Evolutionary conservation across 169 alveolate species (phyloP), one percentile per base, ranked within the genome.

Genomic region (Eimeria brunetti): DNA sequence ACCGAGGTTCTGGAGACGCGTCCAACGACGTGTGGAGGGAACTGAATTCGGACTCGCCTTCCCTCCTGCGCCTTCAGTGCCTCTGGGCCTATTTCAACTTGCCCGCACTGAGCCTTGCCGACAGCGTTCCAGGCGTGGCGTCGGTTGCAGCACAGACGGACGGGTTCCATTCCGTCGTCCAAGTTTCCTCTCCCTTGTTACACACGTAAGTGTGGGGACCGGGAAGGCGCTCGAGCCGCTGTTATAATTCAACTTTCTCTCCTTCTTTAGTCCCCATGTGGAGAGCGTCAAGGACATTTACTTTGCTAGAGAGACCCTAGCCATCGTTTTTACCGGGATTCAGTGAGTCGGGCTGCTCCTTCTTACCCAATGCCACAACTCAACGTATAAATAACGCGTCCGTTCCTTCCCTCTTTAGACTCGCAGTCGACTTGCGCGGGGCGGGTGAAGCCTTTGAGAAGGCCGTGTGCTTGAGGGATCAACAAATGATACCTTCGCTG

Each of bases 71-170:
- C 11, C 88, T 46, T 27, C 88, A 78, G 53, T 78, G 88, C 69
- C 88, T 78, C 51, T 78, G 88, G 88, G 60, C 88, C 4, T 78
- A 78, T 67, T 78, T 78, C 64, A 46, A 46, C 69, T 14, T 78
- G 69, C 88, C 88, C n/a, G 88, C 88, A 46, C 88, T 78, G 88
- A 78, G 88, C 33, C 88, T 78, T 46, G 88, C 88, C 22, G 88
- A 78, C 22, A 44, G 64, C 46, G 88, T 78, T n/a, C 41, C 69
- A 2, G 88, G 64, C n/a, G 64, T 78, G 88, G 88, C 88, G 27
- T 78, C 88, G 14, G 56, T 78, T 22, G 60, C 64, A 4, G 88
- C 88, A 46, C 88, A 78, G 88, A 78, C 88, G 5, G 88, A 78
- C 53, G 88, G 88, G 22, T 78, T 78, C 56, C 88, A 41, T 12